Evolutionary conservation across 305 asterid species (phyloP), one percentile per base, ranked within the genome.

Genomic region (Nicotiana rustica): DNA sequence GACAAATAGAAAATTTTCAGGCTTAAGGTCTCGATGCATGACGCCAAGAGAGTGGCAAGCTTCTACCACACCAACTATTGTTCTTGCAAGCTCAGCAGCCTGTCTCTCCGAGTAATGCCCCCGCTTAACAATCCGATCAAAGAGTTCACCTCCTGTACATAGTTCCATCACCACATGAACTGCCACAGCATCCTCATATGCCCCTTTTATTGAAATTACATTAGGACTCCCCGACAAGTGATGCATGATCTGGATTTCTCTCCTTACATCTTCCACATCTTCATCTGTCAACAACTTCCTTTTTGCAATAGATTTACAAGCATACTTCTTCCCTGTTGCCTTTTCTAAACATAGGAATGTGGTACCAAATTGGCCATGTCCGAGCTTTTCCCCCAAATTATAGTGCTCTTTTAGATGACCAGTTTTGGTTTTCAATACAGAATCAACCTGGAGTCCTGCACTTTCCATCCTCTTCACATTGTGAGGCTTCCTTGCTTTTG

Each of bases 161-260:
- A 95, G 83, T 80, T 93, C 98, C 98, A 95, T 95, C 55, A 95
- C 96, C 44, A 95, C 90, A 84, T 95, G 97, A 76, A 95, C 97
- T 0, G 95, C 96, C 78, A 91, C 92, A 3, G 92, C 83, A 85
- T 95, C 98, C 88, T 95, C 98, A 31, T 90, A 95, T 66, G 98
- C 96, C 82, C 94, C 97, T 86, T 88, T 92, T 75, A 92, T 92
- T 36, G 93, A 84, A 80, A 92, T 89, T 18, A 92, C 89, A 21
- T 81, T 89, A 1, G 92, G 91, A 21, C 84, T 83, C n/a, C 94
- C 97, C 0, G 95, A 90, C 77, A 92, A 87, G 82, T 92, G 95
- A 86, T 92, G 95, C 97, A 92, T 91, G 78, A 92, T 92, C 89
- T 92, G 94, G 70, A 92, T 88, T 83, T 92, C 97, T 70, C 97